Evolutionary conservation across 2,329 filamentous ascomycete genomes (phyloP), one percentile per base, ranked within the genome.

Genomic region (Byssochlamys sp.): DNA sequence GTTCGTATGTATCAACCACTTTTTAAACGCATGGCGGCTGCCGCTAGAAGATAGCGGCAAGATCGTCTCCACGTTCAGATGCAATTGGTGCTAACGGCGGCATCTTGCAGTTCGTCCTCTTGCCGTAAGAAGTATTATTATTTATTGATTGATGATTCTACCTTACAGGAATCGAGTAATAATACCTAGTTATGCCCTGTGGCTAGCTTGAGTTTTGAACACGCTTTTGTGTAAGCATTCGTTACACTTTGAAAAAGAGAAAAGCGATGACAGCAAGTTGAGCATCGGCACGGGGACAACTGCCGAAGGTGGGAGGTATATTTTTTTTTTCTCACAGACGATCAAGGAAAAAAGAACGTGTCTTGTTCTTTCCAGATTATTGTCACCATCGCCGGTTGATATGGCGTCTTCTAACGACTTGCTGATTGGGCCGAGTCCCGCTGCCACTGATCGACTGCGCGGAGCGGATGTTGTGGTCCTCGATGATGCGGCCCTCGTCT

Each of bases 341-440:
- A 19, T 19, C 19, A 19, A 19, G 19, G 19, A 19, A 19, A 39
- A 39, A 5, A 2, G 35, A 45, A 45, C n/a, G 35, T 45, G 14
- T 45, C n/a, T 45, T n/a, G 14, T n/a, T 19, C 3, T 33, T 5
- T 5, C 6, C 9, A 10, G 57, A 60, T 63, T 58, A 51, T 59
- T 69, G 66, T 66, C 69, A 70, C 64, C 69, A 71, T 71, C 68
- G 55, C 55, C 52, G 58, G 55, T 50, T 55, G 52, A 58, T 66
- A 71, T 71, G 69, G 69, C 69, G 69, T 68, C 68, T 71, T 68
- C 66, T 59, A 31, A 24, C 49, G 35, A 1, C 0, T 0, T 28
- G 35, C 39, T 65, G 56, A 71, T 71, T 71, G 69, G 69, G 3
- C 19, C 19, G 19, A 19, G 19, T 19, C 19, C 19, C 19, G 19